Evolutionary conservation across 2,329 filamentous ascomycete genomes (phyloP).

Genomic region (Venturiaceae sp.): DNA sequence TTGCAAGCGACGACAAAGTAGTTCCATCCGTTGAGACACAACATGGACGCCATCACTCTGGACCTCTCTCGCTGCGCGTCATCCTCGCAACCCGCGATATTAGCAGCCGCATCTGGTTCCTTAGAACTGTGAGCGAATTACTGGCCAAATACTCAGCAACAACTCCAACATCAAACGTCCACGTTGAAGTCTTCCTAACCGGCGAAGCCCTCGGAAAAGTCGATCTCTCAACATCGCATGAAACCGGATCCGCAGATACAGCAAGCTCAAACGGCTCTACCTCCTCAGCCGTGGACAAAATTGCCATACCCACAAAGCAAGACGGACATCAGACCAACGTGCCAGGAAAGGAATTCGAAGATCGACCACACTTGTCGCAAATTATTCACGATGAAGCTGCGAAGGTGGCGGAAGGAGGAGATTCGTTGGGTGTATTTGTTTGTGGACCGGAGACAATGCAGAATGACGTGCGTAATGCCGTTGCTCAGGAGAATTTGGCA

Average conservation of each 20-base stretch:
- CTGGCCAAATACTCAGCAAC: slow-evolving; percentile 14
- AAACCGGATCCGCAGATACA: background rate
- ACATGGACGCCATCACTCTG: too few relatives aligned
- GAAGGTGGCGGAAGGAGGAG: slow-evolving; percentile 10
- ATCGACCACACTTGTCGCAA: slow-evolving; percentile 24
- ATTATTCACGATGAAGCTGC: slow-evolving; percentile 18
- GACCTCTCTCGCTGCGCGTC: slow-evolving; percentile 16
- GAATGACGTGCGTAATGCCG: slow-evolving; percentile 37
- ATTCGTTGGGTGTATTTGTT: slow-evolving; percentile 25
- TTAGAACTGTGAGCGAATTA: slow-evolving; percentile 19
- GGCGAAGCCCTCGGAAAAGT: slow-evolving; percentile 12
- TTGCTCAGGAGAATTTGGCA: slow-evolving; percentile 30
- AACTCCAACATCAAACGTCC: slow-evolving; percentile 11
- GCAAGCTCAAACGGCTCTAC: slow-evolving; percentile 12
- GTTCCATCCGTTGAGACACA: background rate
- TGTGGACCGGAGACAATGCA: slow-evolving; percentile 38
- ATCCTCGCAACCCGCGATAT: slow-evolving; percentile 27
- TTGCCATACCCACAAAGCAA: slow-evolving; percentile 6
- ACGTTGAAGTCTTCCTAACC: slow-evolving; percentile 18
- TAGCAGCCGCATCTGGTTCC: slow-evolving; percentile 26
- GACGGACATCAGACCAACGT: slow-evolving; percentile 9
- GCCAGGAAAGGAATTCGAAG: slow-evolving; percentile 13
- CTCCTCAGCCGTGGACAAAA: slow-evolving; percentile 16
- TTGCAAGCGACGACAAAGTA: background rate
- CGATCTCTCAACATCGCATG: background rate